Evolutionary conservation across 495 filamentous ascomycete species (phyloP).

Genomic region (Aspergillus mulundensis): DNA sequence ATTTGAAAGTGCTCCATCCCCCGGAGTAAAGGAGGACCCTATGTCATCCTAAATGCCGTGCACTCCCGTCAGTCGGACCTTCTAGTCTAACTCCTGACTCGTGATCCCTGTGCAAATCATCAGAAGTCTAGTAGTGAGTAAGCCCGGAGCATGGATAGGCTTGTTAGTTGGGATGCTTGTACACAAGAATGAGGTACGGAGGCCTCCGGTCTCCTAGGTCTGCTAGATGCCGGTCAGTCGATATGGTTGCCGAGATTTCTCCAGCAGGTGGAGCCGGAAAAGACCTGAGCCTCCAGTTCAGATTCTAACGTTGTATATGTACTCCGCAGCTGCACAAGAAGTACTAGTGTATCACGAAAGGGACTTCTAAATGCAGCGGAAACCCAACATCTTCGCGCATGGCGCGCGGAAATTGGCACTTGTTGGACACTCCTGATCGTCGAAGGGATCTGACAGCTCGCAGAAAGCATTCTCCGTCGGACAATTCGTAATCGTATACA

Average conservation of each 20-base stretch:
- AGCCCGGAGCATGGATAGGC: neutral
- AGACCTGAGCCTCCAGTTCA: slow-evolving; percentile 4
- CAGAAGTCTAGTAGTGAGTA: neutral
- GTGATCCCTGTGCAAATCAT: slow-evolving; percentile 17
- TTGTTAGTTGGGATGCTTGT: neutral
- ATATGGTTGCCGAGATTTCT: slow-evolving; percentile 20
- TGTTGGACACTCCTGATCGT: slow-evolving; percentile 24
- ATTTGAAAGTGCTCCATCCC: neutral
- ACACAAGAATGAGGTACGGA: neutral
- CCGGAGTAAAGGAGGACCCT: neutral
- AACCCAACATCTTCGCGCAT: neutral
- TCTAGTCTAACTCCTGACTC: neutral
- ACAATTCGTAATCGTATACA: neutral
- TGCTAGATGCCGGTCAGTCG: neutral
- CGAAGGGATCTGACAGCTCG: slow-evolving; percentile 14
- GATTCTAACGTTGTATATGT: neutral
- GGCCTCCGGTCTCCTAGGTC: neutral
- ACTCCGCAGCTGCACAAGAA: neutral
- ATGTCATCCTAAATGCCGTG: neutral
- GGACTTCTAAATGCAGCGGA: neutral
- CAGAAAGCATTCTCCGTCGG: neutral
- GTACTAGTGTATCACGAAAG: neutral
- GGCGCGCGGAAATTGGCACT: slow-evolving; percentile 10
- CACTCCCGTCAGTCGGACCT: neutral
- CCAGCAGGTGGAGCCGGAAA: slow-evolving; percentile 18